phyloP scores from a whole-genome alignment of 345 rosid species.

The Arabidopsis arenosa region DNA sequence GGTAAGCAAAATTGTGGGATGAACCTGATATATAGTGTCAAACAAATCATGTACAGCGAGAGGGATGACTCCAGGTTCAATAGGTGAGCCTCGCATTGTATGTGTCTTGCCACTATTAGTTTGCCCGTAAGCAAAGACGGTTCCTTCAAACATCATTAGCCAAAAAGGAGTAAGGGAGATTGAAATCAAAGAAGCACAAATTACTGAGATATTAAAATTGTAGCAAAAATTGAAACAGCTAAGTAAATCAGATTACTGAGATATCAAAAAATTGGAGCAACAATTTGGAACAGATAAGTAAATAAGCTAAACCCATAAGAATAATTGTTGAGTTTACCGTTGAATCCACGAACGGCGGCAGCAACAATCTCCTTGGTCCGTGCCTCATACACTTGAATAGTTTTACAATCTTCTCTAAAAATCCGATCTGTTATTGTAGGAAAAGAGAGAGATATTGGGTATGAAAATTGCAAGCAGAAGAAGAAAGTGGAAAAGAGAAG shows the following conservation, averaged over 20 bases:
- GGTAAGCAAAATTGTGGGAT: background rate
- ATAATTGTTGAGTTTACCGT: slow-evolving; percentile 53
- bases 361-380: slow-evolving; percentile 78
- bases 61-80: slow-evolving; percentile 90
- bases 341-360: slow-evolving; percentile 91
- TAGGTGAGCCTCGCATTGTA: slow-evolving; percentile 86
- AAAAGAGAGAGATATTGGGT: background rate
- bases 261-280: slow-evolving; percentile 11
- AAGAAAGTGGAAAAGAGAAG: background rate
- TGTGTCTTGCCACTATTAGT: slow-evolving; percentile 97
- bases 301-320: slow-evolving; percentile 6
- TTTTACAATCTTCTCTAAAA: slow-evolving; percentile 71
- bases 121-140: slow-evolving; percentile 97
- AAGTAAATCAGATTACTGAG: background rate
- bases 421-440: slow-evolving; percentile 53
- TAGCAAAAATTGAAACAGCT: background rate
- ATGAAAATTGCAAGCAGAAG: background rate
- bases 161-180: background rate
- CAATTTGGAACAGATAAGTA: background rate
- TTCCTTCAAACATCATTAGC: slow-evolving; percentile 54
- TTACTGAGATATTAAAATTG: slow-evolving; percentile 8
- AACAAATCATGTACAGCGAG: slow-evolving; percentile 80
- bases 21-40: slow-evolving; percentile 67
- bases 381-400: slow-evolving; percentile 67
- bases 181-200: background rate